These are phyloP conservation scores for Colletotrichum falcatum DNA, from an alignment of 2,329 filamentous ascomycete species.

Conservation along the genomic window DNA sequence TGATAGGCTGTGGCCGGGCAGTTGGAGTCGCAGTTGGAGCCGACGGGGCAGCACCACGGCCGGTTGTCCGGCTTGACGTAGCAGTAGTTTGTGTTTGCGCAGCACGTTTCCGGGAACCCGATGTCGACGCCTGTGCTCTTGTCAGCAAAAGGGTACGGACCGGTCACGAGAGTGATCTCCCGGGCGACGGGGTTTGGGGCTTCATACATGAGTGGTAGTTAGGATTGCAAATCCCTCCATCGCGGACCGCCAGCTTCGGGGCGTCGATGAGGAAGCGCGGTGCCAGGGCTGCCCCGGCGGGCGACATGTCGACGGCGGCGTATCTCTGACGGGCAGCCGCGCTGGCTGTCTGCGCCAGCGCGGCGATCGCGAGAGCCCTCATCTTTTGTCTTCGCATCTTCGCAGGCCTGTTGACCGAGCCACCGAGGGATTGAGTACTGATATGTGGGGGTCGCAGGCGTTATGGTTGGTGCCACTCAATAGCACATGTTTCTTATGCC, in stretches of 20 bases:
- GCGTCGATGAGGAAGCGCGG: conserved; percentile 40
- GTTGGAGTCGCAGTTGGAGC: conserved; percentile 56
- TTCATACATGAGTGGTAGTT: conserved; percentile 37
- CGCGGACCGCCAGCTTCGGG: conserved; percentile 36
- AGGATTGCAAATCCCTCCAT: conserved; percentile 31
- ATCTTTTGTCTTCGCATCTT: not conserved
- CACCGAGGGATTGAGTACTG: too few relatives aligned
- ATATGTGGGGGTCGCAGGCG: not conserved
- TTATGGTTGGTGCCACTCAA: not conserved
- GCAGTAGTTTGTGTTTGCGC: conserved; percentile 59
- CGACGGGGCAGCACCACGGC: conserved; percentile 57
- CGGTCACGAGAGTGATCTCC: not conserved
- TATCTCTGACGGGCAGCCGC: conserved; percentile 28
- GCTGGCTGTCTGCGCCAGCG: conserved; percentile 18
- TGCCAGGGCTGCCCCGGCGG: conserved; percentile 16
- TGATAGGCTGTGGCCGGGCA: conserved; percentile 51
- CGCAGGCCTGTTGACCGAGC: not conserved
- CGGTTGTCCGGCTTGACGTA: conserved; percentile 52
- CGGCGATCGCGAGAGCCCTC: not conserved
- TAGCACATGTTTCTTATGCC: not conserved
- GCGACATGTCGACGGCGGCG: conserved; percentile 38
- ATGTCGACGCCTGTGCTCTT: conserved; percentile 56
- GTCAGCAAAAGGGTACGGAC: not conserved
- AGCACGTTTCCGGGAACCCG: conserved; percentile 54
- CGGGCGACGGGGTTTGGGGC: not conserved